phyloP scores from a whole-genome alignment of 2,329 filamentous ascomycete genomes.

The Pseudogymnoascus sp. region DNA sequence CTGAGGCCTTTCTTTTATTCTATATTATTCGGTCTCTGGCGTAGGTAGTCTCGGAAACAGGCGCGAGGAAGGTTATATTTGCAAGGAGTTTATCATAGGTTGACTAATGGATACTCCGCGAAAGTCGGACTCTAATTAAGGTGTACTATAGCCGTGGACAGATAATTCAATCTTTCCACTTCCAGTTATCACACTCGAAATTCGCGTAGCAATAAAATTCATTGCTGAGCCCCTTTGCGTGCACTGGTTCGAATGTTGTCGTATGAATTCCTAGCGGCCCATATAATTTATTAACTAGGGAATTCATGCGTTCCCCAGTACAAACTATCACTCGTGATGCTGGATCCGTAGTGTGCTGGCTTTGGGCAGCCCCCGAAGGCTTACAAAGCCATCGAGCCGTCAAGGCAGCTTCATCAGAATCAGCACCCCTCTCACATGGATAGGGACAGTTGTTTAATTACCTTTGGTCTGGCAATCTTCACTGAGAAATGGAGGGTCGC shows the following conservation, averaged over 20 bases:
- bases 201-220: slow-evolving; percentile 77
- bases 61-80: not conserved
- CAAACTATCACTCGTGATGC: slow-evolving; percentile 52
- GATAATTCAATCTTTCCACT: slow-evolving; percentile 28
- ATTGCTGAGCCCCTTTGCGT: slow-evolving; percentile 70
- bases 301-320: slow-evolving; percentile 72
- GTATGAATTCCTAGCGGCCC: slow-evolving; percentile 53
- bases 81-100: not conserved
- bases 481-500: slow-evolving; percentile 74
- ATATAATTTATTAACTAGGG: slow-evolving; percentile 62
- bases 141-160: not conserved
- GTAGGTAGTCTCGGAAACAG: slow-evolving; percentile 27
- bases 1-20: slow-evolving; percentile 86
- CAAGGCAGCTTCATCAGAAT: slow-evolving; percentile 52
- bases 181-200: slow-evolving; percentile 58
- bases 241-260: slow-evolving; percentile 63
- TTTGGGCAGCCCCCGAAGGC: slow-evolving; percentile 19
- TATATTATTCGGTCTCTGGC: slow-evolving; percentile 65
- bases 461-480: slow-evolving; percentile 76
- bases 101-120: not conserved
- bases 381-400: slow-evolving; percentile 69
- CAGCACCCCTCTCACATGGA: not conserved
- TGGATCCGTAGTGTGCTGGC: not conserved
- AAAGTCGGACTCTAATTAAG: not conserved
- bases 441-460: slow-evolving; percentile 28